Evolutionary conservation across 805 yeast species (phyloP).

Genomic region (Suhomyces canberraensis): DNA sequence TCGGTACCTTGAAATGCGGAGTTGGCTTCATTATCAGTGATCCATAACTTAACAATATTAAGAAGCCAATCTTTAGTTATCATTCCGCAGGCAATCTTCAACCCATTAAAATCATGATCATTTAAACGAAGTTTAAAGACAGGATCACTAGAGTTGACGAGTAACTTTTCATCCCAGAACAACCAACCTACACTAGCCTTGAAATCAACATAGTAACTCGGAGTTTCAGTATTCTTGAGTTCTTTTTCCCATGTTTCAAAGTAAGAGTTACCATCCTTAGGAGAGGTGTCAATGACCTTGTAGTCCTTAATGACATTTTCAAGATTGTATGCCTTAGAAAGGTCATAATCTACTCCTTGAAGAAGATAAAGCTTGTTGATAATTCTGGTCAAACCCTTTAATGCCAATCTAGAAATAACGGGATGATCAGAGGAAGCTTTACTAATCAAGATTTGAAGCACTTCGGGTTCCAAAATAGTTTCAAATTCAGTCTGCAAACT

Average conservation of each 20-base stretch:
- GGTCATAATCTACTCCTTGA: slow-evolving; percentile 47
- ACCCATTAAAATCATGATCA: slow-evolving; percentile 38
- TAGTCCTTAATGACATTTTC: slow-evolving; percentile 31
- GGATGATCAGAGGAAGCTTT: slow-evolving; percentile 67
- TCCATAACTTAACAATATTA: slow-evolving; percentile 47
- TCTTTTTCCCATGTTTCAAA: slow-evolving; percentile 47
- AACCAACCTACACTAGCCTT: slow-evolving; percentile 63
- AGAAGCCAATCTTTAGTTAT: slow-evolving; percentile 60
- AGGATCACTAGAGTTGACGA: slow-evolving; percentile 41
- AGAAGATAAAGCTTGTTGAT: slow-evolving; percentile 44
- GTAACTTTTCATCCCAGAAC: slow-evolving; percentile 64
- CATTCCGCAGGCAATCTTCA: slow-evolving; percentile 41
- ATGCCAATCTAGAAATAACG: slow-evolving; percentile 52
- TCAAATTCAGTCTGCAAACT: slow-evolving; percentile 55
- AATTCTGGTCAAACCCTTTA: slow-evolving; percentile 53
- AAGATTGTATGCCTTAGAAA: slow-evolving; percentile 42
- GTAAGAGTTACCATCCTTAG: slow-evolving; percentile 33
- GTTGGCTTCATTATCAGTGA: slow-evolving; percentile 66
- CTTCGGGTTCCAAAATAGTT: slow-evolving; percentile 35
- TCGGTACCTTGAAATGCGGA: slow-evolving; percentile 65
- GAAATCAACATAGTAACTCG: slow-evolving; percentile 56
- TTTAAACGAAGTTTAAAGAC: slow-evolving; percentile 28
- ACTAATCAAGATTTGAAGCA: slow-evolving; percentile 42
- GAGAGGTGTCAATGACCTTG: slow-evolving; percentile 40
- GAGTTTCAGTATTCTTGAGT: slow-evolving; percentile 44